phyloP scores from a whole-genome alignment of 1,284 basidiomycete genomes.

The Microstroma glucosiphilum region DNA sequence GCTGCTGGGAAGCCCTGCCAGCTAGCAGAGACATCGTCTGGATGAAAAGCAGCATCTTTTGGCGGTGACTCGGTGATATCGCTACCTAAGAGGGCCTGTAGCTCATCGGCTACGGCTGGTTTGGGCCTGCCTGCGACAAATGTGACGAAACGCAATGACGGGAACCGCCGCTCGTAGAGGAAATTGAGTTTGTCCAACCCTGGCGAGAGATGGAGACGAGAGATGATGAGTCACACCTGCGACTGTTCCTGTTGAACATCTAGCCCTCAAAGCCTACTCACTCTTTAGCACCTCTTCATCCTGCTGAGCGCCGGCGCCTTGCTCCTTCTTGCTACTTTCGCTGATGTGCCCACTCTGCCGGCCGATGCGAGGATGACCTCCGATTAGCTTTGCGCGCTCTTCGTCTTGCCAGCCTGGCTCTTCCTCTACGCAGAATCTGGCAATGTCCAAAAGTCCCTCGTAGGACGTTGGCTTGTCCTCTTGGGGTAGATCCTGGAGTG shows the following conservation, averaged over 20 bases:
- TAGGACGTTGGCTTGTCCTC: constrained; percentile 41
- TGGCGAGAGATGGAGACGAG: constrained; percentile 4
- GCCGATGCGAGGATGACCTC: constrained; percentile 38
- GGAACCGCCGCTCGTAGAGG: constrained; percentile 42
- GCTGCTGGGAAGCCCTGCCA: not conserved
- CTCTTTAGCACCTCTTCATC: constrained; percentile 7
- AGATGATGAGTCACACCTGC: not conserved
- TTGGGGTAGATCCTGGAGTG: constrained; percentile 39
- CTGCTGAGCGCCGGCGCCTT: constrained; percentile 9
- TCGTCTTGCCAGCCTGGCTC: constrained; percentile 41
- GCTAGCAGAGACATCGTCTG: constrained; percentile 14
- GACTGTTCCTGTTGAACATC: no score
- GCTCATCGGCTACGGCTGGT: constrained; percentile 51
- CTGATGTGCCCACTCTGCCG: constrained; percentile 27
- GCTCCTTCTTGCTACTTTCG: constrained; percentile 32
- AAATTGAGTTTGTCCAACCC: constrained; percentile 35
- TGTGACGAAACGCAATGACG: constrained; percentile 44
- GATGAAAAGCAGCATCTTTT: constrained; percentile 6
- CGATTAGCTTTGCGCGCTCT: constrained; percentile 27
- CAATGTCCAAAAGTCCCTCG: constrained; percentile 47
- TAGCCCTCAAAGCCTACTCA: not conserved
- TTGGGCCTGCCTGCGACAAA: constrained; percentile 54
- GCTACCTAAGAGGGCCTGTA: constrained; percentile 27
- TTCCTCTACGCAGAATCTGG: constrained; percentile 48
- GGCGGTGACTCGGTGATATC: constrained; percentile 15